Base-by-base conservation (phyloP, 768 basidiomycete genomes). In the Jaapia argillacea region DNA sequence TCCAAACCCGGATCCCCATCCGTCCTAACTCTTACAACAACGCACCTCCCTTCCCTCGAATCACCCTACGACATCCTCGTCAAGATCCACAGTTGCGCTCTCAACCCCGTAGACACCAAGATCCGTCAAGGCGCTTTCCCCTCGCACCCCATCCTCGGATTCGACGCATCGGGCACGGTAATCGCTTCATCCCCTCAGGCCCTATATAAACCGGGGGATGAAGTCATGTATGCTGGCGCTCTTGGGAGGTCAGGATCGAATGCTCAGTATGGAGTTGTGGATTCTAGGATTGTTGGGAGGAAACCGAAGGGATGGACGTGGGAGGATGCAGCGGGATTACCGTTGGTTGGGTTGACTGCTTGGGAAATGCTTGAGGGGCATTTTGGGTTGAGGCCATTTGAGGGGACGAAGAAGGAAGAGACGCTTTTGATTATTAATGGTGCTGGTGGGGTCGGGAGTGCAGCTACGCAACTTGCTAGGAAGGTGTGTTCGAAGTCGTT, bases 101-200 rank as follows among this genome's bases (percentile, higher is more conserved):
- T 54, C 16, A 50, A 56, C 26, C 55, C 55, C 4, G 49, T 51
- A n/a, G 55, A 56, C 44, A 54, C 51, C 49, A 53, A 53, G 43
- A 45, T 51, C 26, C 50, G 48, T 12, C 43, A 36, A 23, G 43
- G 41, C 47, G 48, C 40, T 14, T 41, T 46, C 25, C 43, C 43
- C 24, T 3, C 36, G 53, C 43, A 41, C 12, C 23, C 36, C 27
- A 36, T 55, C 14, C 20, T 51, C 12, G 55, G 55, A 1, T 6
- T 33, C 2, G 55, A 57, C 41, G 41, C 44, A 5, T 49, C 55
- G 0, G 58, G 58, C n/a, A 43, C 43, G 6, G 51, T 60, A n/a
- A 43, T 46, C 7, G 46, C 45, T 21, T 12, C 37, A 7, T 7
- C 10, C 13, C 21, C 7, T 7, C 21, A 10, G 20, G 37, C 37